A percentile compares a stretch with the other conserved stretches of the same genome.
These are phyloP conservation scores for Pisolithus thermaeus DNA, from an alignment of 1,284 basidiomycete species.

Conservation along the genomic window DNA sequence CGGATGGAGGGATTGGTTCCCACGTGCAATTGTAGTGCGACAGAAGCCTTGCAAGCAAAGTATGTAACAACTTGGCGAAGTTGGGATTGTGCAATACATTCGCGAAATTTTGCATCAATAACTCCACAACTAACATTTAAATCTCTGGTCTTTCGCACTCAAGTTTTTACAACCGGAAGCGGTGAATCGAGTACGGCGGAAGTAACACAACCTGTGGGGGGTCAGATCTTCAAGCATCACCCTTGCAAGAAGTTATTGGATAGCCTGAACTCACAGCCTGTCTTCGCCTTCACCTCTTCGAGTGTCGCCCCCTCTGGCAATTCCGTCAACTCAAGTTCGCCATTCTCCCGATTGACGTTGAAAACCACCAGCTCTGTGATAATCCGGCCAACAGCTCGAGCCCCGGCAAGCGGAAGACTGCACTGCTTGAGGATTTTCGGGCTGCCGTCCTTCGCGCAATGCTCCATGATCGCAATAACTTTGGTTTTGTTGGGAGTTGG, in stretches of 20 bases:
- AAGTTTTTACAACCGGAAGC: no score
- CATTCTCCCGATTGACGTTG: conserved; percentile 73
- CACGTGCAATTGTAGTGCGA: no score
- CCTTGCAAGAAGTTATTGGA: conserved; percentile 36
- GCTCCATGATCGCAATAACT: conserved; percentile 86
- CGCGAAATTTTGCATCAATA: no score
- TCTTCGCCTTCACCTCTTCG: conserved; percentile 83
- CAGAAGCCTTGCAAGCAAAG: no score
- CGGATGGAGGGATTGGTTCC: no score
- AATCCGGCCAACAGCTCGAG: conserved; percentile 80
- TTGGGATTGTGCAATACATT: no score
- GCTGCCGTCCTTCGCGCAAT: conserved; percentile 83
- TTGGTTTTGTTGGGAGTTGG: conserved; percentile 89
- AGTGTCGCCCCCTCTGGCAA: conserved; percentile 78
- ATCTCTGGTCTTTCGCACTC: no score
- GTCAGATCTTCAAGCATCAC: no score
- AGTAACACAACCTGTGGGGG: no score
- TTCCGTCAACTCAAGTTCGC: conserved; percentile 75
- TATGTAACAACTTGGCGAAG: no score
- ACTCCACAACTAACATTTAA: no score
- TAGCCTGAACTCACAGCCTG: conserved; percentile 72
- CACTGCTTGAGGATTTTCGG: conserved; percentile 86
- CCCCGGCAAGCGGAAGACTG: conserved; percentile 83
- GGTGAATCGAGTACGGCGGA: no score
- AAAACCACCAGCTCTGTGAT: conserved; percentile 94